phyloP scores from a whole-genome alignment of 257 asterid species.

The Nyctanthes arbortristis region DNA sequence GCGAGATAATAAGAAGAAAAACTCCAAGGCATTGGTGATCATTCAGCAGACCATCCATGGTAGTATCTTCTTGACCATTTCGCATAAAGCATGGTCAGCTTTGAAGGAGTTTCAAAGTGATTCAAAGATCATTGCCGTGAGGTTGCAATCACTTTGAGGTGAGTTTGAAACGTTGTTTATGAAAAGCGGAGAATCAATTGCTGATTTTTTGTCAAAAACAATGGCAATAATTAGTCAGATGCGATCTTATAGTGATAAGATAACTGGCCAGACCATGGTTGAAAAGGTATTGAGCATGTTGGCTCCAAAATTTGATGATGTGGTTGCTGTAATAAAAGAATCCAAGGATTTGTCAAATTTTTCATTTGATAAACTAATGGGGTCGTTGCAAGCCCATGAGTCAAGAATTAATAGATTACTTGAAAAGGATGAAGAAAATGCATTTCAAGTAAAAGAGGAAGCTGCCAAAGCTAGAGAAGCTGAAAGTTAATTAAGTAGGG shows the following conservation, averaged over 20 bases:
- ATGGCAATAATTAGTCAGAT: conserved; percentile 15
- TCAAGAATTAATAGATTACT: not conserved
- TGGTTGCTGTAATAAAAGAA: conserved; percentile 7
- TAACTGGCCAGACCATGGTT: not conserved
- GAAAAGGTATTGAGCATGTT: conserved; percentile 2
- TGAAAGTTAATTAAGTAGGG: not conserved
- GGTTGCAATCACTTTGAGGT: not conserved
- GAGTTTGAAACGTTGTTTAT: conserved; percentile 3
- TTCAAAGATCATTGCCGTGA: not conserved
- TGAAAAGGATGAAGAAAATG: not conserved
- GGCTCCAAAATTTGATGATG: conserved; percentile 5
- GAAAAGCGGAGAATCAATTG: not conserved
- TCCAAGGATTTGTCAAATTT: not conserved
- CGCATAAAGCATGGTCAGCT: not conserved
- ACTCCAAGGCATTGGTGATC: not conserved
- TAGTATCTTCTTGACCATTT: not conserved
- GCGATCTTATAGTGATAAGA: not conserved
- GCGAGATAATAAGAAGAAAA: not conserved
- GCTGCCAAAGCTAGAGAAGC: not conserved
- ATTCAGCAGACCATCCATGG: conserved; percentile 15
- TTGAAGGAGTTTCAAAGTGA: conserved; percentile 8
- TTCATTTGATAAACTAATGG: conserved; percentile 20
- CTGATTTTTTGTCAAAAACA: not conserved
- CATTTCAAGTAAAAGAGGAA: not conserved
- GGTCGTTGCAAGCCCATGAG: conserved; percentile 15